These are phyloP conservation scores for Phyllosticta citribraziliensis DNA, from an alignment of 2,329 filamentous ascomycete species.

Conservation along the genomic window DNA sequence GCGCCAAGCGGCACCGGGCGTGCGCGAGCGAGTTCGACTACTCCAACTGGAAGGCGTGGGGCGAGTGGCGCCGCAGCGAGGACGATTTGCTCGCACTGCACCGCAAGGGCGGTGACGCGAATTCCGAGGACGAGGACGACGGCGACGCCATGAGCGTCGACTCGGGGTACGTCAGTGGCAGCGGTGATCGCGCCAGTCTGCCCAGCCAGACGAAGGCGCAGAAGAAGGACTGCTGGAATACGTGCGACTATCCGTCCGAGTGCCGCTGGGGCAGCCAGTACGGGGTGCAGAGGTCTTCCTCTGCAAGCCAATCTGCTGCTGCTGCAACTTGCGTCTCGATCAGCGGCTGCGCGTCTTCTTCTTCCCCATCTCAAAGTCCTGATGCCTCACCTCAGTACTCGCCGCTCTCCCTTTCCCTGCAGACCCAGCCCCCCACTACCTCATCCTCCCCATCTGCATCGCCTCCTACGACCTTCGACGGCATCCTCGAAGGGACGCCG, in stretches of 20 bases:
- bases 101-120: constrained; percentile 15
- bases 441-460: not conserved
- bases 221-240: constrained; percentile 33
- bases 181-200: not conserved
- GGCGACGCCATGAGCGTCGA: not conserved
- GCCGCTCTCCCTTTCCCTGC: not conserved
- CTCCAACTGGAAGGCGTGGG: constrained; percentile 39
- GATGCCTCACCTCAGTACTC: not conserved
- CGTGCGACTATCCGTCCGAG: constrained; percentile 37
- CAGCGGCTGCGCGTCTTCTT: not conserved
- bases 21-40: constrained; percentile 46
- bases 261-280: constrained; percentile 29
- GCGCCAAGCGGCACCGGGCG: constrained; percentile 17
- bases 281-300: not conserved
- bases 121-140: not conserved
- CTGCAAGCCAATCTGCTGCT: not conserved
- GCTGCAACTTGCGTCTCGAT: not conserved
- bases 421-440: not conserved
- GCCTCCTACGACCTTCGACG: constrained; percentile 13
- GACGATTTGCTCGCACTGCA: constrained; percentile 10
- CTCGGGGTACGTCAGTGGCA: constrained; percentile 1
- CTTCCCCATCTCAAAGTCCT: not conserved
- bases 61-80: constrained; percentile 31
- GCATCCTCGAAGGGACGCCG: constrained; percentile 9
- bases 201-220: not conserved